Evolutionary conservation across 345 rosid genomes (phyloP).

Genomic region (Syzygium aqueum): DNA sequence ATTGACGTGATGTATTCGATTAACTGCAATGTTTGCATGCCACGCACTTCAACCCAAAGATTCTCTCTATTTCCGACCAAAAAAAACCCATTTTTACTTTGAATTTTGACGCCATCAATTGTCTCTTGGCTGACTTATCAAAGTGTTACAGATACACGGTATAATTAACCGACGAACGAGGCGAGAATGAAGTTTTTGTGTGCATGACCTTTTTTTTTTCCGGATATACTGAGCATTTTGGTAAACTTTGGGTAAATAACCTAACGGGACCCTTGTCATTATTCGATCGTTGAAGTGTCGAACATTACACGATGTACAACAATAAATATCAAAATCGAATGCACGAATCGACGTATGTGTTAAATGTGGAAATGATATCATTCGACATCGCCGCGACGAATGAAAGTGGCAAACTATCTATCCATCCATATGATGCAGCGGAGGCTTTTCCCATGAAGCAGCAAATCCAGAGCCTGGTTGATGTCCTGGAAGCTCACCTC

Average conservation of each 20-base stretch:
- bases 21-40: rapidly evolving
- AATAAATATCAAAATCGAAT: not conserved
- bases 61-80: not conserved
- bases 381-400: not conserved
- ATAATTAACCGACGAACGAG: not conserved
- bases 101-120: not conserved
- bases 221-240: not conserved
- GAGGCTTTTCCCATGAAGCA: conserved; percentile 34
- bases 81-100: not conserved
- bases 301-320: not conserved
- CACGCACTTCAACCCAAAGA: not conserved
- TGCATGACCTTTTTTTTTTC: not conserved
- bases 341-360: not conserved
- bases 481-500: conserved; percentile 42
- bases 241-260: not conserved
- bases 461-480: conserved; percentile 49
- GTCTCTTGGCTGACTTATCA: not conserved
- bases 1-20: rapidly evolving
- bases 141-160: not conserved
- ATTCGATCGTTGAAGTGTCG: not conserved
- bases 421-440: conserved; percentile 59
- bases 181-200: not conserved
- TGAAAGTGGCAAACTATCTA: not conserved
- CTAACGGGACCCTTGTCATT: not conserved
- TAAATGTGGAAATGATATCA: not conserved